These are phyloP conservation scores for Stemphylium lycopersici DNA, from an alignment of 2,329 filamentous ascomycete species.

Conservation along the genomic window DNA sequence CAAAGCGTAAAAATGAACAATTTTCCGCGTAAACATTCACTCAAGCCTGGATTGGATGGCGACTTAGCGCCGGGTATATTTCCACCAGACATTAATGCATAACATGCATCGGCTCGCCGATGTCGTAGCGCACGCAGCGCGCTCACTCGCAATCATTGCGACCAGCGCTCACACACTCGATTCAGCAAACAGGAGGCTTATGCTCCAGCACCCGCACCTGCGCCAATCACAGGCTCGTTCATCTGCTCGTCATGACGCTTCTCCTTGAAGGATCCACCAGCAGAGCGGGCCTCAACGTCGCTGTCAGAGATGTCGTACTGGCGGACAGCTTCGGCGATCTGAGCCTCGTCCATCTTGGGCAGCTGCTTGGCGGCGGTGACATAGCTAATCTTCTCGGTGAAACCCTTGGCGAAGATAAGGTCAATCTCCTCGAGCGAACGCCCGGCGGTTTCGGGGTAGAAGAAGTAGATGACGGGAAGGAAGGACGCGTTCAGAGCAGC, in stretches of 20 bases:
- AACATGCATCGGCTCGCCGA: conserved; percentile 21
- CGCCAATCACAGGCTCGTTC: conserved; percentile 21
- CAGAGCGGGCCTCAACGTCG: conserved; percentile 43
- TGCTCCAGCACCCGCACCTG: conserved; percentile 10
- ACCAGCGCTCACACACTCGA: conserved; percentile 20
- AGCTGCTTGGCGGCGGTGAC: conserved; percentile 47
- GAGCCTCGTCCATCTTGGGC: conserved; percentile 41
- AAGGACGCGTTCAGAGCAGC: conserved; percentile 59
- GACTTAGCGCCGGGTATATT: conserved; percentile 38
- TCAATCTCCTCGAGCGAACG: conserved; percentile 61
- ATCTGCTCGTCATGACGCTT: conserved; percentile 31
- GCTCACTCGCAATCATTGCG: conserved; percentile 17
- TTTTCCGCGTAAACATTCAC: conserved; percentile 6
- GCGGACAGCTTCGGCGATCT: conserved; percentile 41
- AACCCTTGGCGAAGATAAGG: conserved; percentile 54
- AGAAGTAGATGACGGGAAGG: conserved; percentile 61
- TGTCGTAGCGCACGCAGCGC: conserved; percentile 20
- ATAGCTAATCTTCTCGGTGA: conserved; percentile 45
- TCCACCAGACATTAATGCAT: conserved; percentile 16
- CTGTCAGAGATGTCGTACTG: conserved; percentile 42
- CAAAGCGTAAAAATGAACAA: neutral
- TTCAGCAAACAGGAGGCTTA: neutral
- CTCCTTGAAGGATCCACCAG: conserved; percentile 30
- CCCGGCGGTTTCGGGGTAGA: conserved; percentile 62
- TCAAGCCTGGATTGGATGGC: conserved; percentile 15